Evolutionary conservation across 2,329 filamentous ascomycete species (phyloP).

Genomic region (Epichloe elymi): DNA sequence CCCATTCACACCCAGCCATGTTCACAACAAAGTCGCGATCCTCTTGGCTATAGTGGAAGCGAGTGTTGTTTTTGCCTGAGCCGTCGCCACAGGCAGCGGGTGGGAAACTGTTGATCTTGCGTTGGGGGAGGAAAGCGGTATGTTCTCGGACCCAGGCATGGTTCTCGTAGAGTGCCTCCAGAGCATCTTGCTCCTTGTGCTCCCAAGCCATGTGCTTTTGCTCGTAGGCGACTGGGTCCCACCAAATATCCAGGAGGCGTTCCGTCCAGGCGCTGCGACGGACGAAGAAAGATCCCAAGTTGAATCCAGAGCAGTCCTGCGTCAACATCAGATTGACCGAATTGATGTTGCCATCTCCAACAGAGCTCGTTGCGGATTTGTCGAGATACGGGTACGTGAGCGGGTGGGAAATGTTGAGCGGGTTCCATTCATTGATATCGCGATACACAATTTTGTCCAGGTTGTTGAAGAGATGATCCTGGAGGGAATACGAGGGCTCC

Average conservation of each 20-base stretch:
- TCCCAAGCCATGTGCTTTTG: constrained; percentile 99
- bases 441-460: constrained; percentile 68
- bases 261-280: constrained; percentile 80
- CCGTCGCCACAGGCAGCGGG: constrained; percentile 75
- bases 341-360: constrained; percentile 62
- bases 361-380: constrained; percentile 51
- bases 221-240: constrained; percentile 95
- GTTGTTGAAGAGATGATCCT: constrained; percentile 78
- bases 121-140: constrained; percentile 74
- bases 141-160: constrained; percentile 90
- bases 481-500: constrained; percentile 84
- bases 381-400: constrained; percentile 65
- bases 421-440: constrained; percentile 94
- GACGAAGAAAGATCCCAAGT: constrained; percentile 90
- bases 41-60: constrained; percentile 72
- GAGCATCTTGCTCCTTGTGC: constrained; percentile 93
- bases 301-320: constrained; percentile 93
- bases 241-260: constrained; percentile 87
- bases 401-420: constrained; percentile 83
- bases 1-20: constrained; percentile 97
- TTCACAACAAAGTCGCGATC: constrained; percentile 92
- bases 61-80: constrained; percentile 47
- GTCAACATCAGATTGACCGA: constrained; percentile 82
- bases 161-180: constrained; percentile 81
- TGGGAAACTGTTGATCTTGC: constrained; percentile 90